A percentile compares a stretch with the other conserved stretches of the same genome.
Conservation (phyloP, 1,139 yeast genomes). For the Scheffersomyces segobiensis region DNA sequence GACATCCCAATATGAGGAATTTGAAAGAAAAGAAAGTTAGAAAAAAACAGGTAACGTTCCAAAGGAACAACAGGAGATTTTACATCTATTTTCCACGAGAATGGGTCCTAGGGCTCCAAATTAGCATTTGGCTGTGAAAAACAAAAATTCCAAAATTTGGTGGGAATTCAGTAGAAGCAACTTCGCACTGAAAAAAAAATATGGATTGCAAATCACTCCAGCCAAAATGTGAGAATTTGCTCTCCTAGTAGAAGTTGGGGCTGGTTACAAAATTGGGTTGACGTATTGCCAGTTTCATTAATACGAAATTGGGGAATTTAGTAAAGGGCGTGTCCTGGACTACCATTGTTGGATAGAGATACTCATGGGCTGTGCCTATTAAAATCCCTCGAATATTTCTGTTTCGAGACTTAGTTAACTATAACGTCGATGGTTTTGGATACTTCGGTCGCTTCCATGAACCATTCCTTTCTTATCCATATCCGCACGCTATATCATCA, state of each 20-base stretch:
- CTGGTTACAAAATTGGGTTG: not conserved
- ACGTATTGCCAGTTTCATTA: not conserved
- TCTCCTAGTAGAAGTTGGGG: not conserved
- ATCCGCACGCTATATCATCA: not conserved
- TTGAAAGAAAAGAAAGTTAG: not conserved
- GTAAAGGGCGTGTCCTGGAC: not conserved
- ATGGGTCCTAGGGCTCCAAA: not conserved
- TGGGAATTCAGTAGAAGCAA: conserved; percentile 1
- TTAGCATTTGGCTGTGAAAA: not conserved
- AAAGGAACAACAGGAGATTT: not conserved
- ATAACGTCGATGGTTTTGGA: not conserved
- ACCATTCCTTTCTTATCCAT: not conserved
- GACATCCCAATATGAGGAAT: not conserved
- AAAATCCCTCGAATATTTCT: not conserved
- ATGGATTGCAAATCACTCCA: not conserved
- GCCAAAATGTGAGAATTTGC: not conserved
- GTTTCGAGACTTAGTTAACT: not conserved
- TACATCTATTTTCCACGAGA: not conserved
- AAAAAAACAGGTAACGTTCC: not conserved
- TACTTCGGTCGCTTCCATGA: not conserved
- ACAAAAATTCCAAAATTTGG: not conserved
- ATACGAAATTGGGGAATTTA: not conserved
- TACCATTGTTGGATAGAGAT: not conserved
- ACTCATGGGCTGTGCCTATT: not conserved
- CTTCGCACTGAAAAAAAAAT: not conserved